Base-by-base conservation (phyloP, 345 rosid species). In the Pistacia vera region DNA sequence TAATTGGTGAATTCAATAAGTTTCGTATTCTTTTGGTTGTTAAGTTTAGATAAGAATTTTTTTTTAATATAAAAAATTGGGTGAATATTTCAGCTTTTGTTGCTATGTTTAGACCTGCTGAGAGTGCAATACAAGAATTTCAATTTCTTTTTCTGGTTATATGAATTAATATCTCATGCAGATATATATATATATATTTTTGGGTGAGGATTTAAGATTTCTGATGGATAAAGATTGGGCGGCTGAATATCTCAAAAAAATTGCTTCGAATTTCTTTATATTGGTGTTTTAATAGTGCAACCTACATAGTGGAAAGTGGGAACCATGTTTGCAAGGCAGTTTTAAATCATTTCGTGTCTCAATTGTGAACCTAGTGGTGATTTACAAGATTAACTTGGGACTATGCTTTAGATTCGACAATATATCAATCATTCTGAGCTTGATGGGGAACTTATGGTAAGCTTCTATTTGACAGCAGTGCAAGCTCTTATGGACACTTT, bases 401-500 rank as follows among this genome's bases (percentile, higher is more conserved):
- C 69, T 62, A 74, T 52, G 6, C 58, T 8, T 5, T 48, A 22
- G 46, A 46, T 61, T 33, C 0, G 68, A 68, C 75, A 57, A 63
- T 62, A 75, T 75, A 49, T 10, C 62, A 28, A 72, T 66, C 75
- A 25, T 72, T 62, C 11, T 20, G 54, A 71, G 30, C 55, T 36
- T 33, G 46, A 48, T 41, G 35, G 25, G 63, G 72, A 74, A 74
- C 63, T 74, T 66, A 69, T 62, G 0, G 54, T 36, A 16, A 58
- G 28, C 52, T 25, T 25, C 9, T 11, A 16, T 46, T 46, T 49
- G 9, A 4, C 18, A 30, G 46, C 25, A 60, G 57, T 60, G 66
- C 57, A 22, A 58, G 56, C 66, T 25, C 25, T 25, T 25, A 25
- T 25, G 78, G 77, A 70, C 86, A 67, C 68, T 51, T 63, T 77